Conservation (phyloP, 306 rosid genomes). For the Sindora glabra region DNA sequence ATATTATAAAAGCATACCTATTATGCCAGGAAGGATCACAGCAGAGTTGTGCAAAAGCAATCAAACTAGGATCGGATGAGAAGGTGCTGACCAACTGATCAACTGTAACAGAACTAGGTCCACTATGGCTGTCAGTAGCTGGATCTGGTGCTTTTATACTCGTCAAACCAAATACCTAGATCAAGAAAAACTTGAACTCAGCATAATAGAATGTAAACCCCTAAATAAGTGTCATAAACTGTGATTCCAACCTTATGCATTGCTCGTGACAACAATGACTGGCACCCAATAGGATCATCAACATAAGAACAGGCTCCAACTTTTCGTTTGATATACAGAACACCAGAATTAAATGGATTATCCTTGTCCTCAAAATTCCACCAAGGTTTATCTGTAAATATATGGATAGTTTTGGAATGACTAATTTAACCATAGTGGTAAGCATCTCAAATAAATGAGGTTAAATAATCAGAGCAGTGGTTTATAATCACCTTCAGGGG, state of each 20-base stretch:
- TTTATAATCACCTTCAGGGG: constrained; percentile 59
- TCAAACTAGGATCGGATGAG: constrained; percentile 97
- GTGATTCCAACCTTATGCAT: constrained; percentile 78
- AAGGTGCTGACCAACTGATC: constrained; percentile 92
- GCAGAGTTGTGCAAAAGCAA: constrained; percentile 94
- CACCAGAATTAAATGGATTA: constrained; percentile 80
- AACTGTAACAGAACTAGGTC: constrained; percentile 65
- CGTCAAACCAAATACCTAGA: constrained; percentile 84
- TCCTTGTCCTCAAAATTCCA: constrained; percentile 80
- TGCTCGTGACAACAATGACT: constrained; percentile 84
- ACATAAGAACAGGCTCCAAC: constrained; percentile 98
- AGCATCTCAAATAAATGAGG: background rate
- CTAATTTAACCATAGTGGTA: constrained; percentile 3
- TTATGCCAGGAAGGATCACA: constrained; percentile 80
- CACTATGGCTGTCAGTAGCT: constrained; percentile 24
- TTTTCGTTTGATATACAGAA: constrained; percentile 83
- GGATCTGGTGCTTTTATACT: constrained; percentile 43
- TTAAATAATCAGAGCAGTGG: constrained; percentile 8
- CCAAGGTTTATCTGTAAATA: constrained; percentile 80
- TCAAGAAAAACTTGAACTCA: constrained; percentile 9
- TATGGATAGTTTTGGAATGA: constrained; percentile 11
- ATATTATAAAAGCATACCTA: constrained; percentile 45
- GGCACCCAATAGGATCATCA: constrained; percentile 96
- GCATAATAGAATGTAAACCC: background rate
- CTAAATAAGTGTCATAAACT: background rate